Evolutionary conservation across 2,329 filamentous ascomycete species (phyloP).

Genomic region (Paraconiothyrium brasiliense): DNA sequence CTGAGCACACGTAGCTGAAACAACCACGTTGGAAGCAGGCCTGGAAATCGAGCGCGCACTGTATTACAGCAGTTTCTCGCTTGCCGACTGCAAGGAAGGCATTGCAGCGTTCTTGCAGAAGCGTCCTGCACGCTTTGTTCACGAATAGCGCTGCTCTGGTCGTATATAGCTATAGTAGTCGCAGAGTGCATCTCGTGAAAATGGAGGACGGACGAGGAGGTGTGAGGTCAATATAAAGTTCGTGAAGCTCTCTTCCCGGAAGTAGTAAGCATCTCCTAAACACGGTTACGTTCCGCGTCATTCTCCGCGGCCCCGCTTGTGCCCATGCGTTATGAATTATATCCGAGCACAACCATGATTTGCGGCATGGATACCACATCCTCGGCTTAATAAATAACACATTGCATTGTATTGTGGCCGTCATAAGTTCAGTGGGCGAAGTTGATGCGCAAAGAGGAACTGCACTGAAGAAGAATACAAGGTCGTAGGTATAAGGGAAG

Average conservation of each 20-base stretch:
- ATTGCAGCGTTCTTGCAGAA: slow-evolving; percentile 56
- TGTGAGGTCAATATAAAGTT: neutral
- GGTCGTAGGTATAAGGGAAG: too few species aligned
- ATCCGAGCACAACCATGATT: neutral
- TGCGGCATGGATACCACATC: neutral
- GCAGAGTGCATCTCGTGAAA: neutral
- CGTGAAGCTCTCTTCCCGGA: neutral
- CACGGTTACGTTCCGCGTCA: neutral
- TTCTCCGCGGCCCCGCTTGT: neutral
- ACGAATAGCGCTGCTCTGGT: slow-evolving; percentile 16
- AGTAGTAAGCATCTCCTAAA: neutral
- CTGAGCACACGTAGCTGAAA: slow-evolving; percentile 46
- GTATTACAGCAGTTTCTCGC: slow-evolving; percentile 49
- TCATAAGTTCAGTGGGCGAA: too few species aligned
- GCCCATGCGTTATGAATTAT: neutral
- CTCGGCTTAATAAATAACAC: neutral
- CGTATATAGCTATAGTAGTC: neutral
- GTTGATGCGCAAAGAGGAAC: too few species aligned
- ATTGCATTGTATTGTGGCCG: neutral
- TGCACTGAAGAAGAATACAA: too few species aligned
- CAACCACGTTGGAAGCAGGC: slow-evolving; percentile 53
- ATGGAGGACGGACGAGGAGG: neutral
- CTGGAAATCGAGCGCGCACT: slow-evolving; percentile 48
- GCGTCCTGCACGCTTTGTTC: slow-evolving; percentile 36
- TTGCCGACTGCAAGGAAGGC: slow-evolving; percentile 54